Base-by-base conservation (phyloP, 192 early-diverging fungal genomes). In the Backusella sp. region DNA sequence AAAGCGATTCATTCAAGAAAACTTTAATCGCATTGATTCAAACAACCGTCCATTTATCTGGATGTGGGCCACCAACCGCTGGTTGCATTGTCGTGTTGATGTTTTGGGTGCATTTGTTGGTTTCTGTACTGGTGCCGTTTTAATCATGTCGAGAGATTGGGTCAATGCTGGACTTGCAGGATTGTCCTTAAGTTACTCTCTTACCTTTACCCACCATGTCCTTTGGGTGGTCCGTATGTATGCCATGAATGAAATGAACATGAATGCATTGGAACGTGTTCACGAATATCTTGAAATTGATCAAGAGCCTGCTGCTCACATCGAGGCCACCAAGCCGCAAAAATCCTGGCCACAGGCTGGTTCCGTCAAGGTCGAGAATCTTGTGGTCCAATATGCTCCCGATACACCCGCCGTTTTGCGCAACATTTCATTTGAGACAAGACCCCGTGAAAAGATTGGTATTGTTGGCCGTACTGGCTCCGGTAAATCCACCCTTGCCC, bases 131-230 rank as follows among this genome's bases (percentile, higher is more conserved):
- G 91, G 88, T 7, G 44, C 95, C 4, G 81, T 92, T 28, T 85
- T 97, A 41, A 35, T 96, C 15, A 72, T 79, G 70, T 70, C 52
- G 9, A 70, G 84, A 19, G 72, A 76, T 14, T 56, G 82, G 39
- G 88, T 98, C 26, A 91, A 93, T 73, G 90, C 97, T 0, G 96
- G 96, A 6, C 85, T 94, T 84, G 94, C 96, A n/a, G 97, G 94
- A 42, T 86, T 99, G 44, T 86, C 89, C 39, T 84, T 99, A 35
- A 89, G 88, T 73, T 97, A 97, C 70, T 86, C 97, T 0, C 85
- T 96, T 12, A 91, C 90, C 78, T 96, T 99, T 80, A 93, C 94
- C 1, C 88, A 88, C 41, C 87, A 88, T 74, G 82, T 96, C 78
- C 78, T 94, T 67, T 96, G 95, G 95, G 73, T 93, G 30, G 88